Conservation (phyloP, 2,329 filamentous ascomycete species). For the Apiospora marii region DNA sequence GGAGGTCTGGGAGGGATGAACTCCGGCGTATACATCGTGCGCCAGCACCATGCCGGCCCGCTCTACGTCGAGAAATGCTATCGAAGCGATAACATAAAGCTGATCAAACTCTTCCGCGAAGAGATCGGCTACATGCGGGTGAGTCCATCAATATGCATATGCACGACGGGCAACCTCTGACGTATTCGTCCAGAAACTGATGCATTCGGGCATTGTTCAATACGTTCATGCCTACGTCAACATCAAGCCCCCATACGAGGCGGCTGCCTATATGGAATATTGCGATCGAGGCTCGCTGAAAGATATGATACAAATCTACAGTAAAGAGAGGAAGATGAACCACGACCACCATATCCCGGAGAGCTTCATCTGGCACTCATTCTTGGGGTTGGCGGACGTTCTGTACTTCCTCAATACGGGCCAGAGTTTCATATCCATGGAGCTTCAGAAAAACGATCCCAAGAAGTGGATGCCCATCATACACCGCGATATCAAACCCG, state of each 20-base stretch:
- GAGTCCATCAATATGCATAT: background rate
- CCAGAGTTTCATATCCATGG: conserved; percentile 27
- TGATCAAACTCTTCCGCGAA: conserved; percentile 23
- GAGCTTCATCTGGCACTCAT: conserved; percentile 34
- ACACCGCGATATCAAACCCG: conserved; percentile 35
- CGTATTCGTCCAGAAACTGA: background rate
- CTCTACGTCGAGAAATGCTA: conserved; percentile 29
- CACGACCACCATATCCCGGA: conserved; percentile 28
- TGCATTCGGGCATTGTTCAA: conserved; percentile 24
- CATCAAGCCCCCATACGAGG: conserved; percentile 20
- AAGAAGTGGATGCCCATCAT: conserved; percentile 30
- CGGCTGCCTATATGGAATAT: conserved; percentile 29
- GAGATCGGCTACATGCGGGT: conserved; percentile 27
- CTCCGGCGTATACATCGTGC: conserved; percentile 26
- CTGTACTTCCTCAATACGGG: conserved; percentile 32
- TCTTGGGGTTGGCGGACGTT: conserved; percentile 31
- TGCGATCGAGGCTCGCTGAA: conserved; percentile 28
- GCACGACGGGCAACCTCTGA: background rate
- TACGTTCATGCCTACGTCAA: conserved; percentile 28
- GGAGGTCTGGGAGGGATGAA: conserved; percentile 29
- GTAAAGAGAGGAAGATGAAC: conserved; percentile 21
- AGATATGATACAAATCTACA: conserved; percentile 28
- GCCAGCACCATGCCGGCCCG: conserved; percentile 11
- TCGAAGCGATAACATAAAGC: conserved; percentile 8
- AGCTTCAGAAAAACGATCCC: conserved; percentile 25